A percentile compares a stretch with the other conserved stretches of the same genome.
Evolutionary conservation across 2,329 filamentous ascomycete species (phyloP).

Genomic region (Ophiocordyceps sinensis): DNA sequence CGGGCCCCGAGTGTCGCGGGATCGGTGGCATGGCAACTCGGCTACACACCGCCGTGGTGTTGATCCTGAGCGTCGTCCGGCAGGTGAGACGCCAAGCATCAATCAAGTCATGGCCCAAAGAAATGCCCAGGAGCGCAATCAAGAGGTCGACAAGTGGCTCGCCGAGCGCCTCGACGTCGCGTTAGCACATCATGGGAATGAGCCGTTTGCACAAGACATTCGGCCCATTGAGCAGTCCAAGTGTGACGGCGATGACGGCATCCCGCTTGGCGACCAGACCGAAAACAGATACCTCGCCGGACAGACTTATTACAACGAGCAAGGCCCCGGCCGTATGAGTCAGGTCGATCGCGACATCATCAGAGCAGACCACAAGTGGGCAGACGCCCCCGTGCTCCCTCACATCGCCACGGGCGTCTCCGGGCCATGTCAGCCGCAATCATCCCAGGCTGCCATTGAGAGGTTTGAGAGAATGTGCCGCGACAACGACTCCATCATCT

Average conservation of each 20-base stretch:
- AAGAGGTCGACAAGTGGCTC: constrained; percentile 37
- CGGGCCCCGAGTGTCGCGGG: constrained; percentile 22
- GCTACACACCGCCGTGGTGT: constrained; percentile 29
- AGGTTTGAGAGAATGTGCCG: constrained; percentile 35
- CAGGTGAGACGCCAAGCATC: constrained; percentile 28
- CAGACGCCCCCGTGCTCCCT: constrained; percentile 30
- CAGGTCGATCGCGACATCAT: constrained; percentile 35
- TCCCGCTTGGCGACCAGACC: constrained; percentile 31
- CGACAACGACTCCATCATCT: constrained; percentile 44
- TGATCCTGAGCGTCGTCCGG: constrained; percentile 29
- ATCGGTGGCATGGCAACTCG: constrained; percentile 24
- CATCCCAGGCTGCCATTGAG: constrained; percentile 38
- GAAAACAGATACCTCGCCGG: constrained; percentile 34
- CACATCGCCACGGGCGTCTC: constrained; percentile 22
- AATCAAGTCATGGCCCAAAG: constrained; percentile 32
- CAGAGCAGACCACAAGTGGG: constrained; percentile 32
- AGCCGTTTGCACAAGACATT: constrained; percentile 8
- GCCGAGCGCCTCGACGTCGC: constrained; percentile 17
- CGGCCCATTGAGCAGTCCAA: constrained; percentile 7
- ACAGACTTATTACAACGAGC: constrained; percentile 32
- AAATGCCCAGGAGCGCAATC: constrained; percentile 30
- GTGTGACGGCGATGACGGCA: constrained; percentile 23
- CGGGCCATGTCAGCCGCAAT: constrained; percentile 28
- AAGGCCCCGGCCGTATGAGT: constrained; percentile 26
- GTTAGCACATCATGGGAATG: constrained; percentile 10